Base-by-base conservation (phyloP, 2,329 filamentous ascomycete genomes). In the Colletotrichum incanum region DNA sequence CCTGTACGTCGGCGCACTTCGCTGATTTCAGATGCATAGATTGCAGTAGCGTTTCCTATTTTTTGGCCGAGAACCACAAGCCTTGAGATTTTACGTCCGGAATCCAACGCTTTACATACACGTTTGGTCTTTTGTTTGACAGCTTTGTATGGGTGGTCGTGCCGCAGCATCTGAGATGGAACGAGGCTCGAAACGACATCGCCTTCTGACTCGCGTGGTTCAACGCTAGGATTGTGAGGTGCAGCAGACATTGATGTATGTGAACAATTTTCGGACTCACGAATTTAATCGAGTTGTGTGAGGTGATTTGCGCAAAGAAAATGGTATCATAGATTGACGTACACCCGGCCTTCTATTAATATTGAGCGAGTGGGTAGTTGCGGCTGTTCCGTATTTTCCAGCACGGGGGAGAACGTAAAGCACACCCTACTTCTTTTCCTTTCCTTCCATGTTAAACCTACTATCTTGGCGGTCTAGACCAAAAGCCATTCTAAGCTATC, bases 241-340 rank as follows among this genome's bases (percentile, higher is more conserved):
- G 23, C 47, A 54, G 20, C 16, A n/a, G 14, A n/a, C 23, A 18
- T n/a, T 54, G 8, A 8, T 54, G n/a, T 8, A 4, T 8, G n/a
- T 4, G 34, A 28, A 23, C 16, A 54, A 5, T 52, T 9, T 7
- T 61, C 18, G 16, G 18, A 43, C 7, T 43, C 8, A 5, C 7
- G 4, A 28, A 34, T 34, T 7, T 28, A 31, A 47, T 18, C 9
- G 26, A 20, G 26, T 7, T 50, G 14, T 50, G 37, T 9, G 16
- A 26, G 16, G 20, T 64, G 9, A 37, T 59, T 28, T 59, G 56
- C 50, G 52, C 16, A 64, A 72, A 34, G 58, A 59, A 34, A 49
- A 34, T 49, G 43, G 5, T 8, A 62, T 68, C 65, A 31, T 45
- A 2, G 45, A 59, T 47, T 45, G 28, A 58, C 11, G 41, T 11